A percentile compares a stretch with the other conserved stretches of the same genome.
phyloP scores from a whole-genome alignment of 1,284 basidiomycete genomes.

The Heterobasidion irregulare region DNA sequence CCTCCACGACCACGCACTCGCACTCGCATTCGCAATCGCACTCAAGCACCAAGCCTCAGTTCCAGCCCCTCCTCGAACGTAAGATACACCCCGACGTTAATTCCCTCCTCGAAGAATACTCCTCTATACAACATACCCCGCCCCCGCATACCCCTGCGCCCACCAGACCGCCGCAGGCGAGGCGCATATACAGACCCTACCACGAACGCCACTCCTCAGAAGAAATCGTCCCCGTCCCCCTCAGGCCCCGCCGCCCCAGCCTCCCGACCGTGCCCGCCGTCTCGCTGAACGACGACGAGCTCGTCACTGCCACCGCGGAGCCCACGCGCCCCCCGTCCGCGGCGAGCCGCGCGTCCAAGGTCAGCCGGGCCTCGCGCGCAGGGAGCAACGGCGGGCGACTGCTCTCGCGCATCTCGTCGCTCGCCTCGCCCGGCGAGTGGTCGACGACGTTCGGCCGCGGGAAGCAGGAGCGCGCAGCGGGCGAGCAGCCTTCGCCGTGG shows the following conservation, averaged over 20 bases:
- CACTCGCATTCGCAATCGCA: background rate
- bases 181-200: background rate
- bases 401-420: constrained; percentile 18
- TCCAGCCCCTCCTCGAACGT: background rate
- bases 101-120: constrained; percentile 9
- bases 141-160: background rate
- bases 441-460: constrained; percentile 34
- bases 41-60: no score
- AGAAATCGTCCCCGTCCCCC: background rate
- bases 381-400: constrained; percentile 4
- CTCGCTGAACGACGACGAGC: background rate
- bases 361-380: background rate
- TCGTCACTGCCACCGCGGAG: no score
- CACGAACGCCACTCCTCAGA: background rate
- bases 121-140: background rate
- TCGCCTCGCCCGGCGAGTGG: constrained; percentile 26
- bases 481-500: constrained; percentile 12
- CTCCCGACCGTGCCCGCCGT: background rate
- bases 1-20: constrained; percentile 1
- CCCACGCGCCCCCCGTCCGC: background rate
- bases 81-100: constrained; percentile 13
- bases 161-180: background rate
- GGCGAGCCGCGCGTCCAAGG: background rate
- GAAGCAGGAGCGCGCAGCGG: constrained; percentile 8
- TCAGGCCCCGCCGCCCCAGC: background rate